Evolutionary conservation across 2,329 filamentous ascomycete species (phyloP), one percentile per base, ranked within the genome.

Genomic region (Epichloe brachyelytri): DNA sequence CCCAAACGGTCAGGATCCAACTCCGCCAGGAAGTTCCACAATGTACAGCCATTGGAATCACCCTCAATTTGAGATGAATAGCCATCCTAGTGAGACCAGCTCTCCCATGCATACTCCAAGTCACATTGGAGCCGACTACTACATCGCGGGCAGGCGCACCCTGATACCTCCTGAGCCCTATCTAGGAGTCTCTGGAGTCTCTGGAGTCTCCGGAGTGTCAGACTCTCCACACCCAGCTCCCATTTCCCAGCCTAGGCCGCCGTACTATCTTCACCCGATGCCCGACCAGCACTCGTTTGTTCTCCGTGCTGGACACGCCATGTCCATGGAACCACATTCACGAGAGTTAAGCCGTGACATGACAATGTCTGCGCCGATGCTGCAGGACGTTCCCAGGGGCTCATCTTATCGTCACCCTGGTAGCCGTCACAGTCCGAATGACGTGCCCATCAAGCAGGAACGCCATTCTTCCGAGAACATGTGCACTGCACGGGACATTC

Each of bases 71-170:
- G 67, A 71, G 39, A 62, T 75, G 50, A 67, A 65, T 54, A 62
- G 68, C 47, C 62, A 68, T 22, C 64, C 64, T 33, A 71, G 67
- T 52, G 70, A 74, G 49, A 62, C 68, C 19, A 67, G 67, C 20
- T 74, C 73, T n/a, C 71, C 74, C 6, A 70, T 76, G 65, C 58
- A 67, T 30, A 60, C 69, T 38, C 65, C 69, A n/a, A 58, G 66
- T 14, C 59, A 65, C 17, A 60, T 63, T 15, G 54, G 67, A 43
- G 53, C 58, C 5, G 66, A 70, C 19, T 68, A 65, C 48, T 68
- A 74, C 61, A 68, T 67, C 49, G 68, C 65, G 55, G 70, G 63
- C 53, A 65, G 65, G 39, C 65, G 63, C 43, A 68, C 65, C 33
- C 70, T 66, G 7, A 63, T 61, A 6, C 66, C 68, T 22, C 67